Evolutionary conservation across 202 grass and related monocot genomes (phyloP).

Genomic region (Carex sylvatica): DNA sequence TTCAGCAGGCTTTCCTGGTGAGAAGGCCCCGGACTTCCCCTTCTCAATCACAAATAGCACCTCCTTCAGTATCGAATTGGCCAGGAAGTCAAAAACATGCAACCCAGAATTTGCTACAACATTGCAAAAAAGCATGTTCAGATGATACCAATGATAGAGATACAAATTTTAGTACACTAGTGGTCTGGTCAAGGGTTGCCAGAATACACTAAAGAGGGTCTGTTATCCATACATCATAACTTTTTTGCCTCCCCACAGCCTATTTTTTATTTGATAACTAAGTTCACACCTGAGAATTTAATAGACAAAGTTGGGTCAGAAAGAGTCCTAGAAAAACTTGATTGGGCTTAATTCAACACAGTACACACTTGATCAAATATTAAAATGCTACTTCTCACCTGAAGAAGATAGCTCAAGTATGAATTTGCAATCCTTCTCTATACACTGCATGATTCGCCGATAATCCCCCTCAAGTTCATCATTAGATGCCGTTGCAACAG

Average conservation of each 20-base stretch:
- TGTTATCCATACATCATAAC: neutral
- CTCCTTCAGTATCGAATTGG: constrained; percentile 96
- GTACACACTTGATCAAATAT: neutral
- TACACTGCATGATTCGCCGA: constrained; percentile 57
- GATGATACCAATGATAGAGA: neutral
- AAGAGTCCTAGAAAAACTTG: neutral
- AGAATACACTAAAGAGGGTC: neutral
- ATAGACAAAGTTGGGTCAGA: neutral
- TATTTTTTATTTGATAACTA: neutral
- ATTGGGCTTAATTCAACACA: neutral
- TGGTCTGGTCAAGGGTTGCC: neutral
- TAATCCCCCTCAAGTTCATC: constrained; percentile 83
- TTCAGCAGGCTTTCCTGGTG: constrained; percentile 84
- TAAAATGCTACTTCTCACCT: constrained; percentile 37
- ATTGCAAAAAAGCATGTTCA: constrained; percentile 21
- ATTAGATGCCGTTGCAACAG: constrained; percentile 46
- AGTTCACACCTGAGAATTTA: neutral
- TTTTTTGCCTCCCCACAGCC: neutral
- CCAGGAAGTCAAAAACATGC: constrained; percentile 97
- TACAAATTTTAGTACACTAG: neutral
- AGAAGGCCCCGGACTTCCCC: constrained; percentile 84
- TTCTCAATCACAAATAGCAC: constrained; percentile 78
- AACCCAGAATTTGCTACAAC: constrained; percentile 92
- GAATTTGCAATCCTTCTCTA: constrained; percentile 95
- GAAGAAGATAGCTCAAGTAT: constrained; percentile 90